Conservation (phyloP, 768 basidiomycete genomes). For the Wakefieldia striispora region DNA sequence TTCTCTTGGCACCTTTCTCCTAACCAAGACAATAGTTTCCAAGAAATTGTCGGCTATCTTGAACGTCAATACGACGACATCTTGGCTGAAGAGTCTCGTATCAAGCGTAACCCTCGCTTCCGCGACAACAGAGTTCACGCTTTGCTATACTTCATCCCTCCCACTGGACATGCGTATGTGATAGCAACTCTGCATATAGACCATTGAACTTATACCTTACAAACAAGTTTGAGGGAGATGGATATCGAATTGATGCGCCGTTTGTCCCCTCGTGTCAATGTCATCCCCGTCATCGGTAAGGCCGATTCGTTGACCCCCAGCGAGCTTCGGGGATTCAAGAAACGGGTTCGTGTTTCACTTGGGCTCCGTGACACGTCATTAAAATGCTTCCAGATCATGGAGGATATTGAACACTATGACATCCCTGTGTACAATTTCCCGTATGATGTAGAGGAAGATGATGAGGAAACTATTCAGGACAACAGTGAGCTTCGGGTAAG, state of each 20-base stretch:
- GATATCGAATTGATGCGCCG: constrained; percentile 99
- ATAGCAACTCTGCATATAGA: not conserved
- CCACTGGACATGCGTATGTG: constrained; percentile 94
- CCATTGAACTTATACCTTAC: not conserved
- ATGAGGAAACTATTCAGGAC: constrained; percentile 97
- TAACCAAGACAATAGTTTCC: constrained; percentile 59
- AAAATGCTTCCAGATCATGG: constrained; percentile 77
- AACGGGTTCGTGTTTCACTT: constrained; percentile 54
- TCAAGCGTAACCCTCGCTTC: constrained; percentile 99
- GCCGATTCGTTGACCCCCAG: constrained; percentile 92
- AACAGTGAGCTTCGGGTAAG: constrained; percentile 91
- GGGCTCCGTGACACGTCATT: not conserved
- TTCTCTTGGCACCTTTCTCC: constrained; percentile 3
- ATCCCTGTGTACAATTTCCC: constrained; percentile 99
- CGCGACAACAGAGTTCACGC: constrained; percentile 97
- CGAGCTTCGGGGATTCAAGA: constrained; percentile 95
- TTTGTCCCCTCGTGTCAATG: constrained; percentile 95
- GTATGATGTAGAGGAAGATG: constrained; percentile 98
- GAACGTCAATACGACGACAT: constrained; percentile 99
- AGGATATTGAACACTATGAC: constrained; percentile 97
- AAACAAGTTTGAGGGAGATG: constrained; percentile 85
- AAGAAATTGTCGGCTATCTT: constrained; percentile 94
- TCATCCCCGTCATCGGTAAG: constrained; percentile 97
- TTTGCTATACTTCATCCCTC: constrained; percentile 96
- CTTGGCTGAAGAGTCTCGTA: constrained; percentile 95